phyloP scores from a whole-genome alignment of 106 monocot genomes.

The Acanthochlamys bracteata region DNA sequence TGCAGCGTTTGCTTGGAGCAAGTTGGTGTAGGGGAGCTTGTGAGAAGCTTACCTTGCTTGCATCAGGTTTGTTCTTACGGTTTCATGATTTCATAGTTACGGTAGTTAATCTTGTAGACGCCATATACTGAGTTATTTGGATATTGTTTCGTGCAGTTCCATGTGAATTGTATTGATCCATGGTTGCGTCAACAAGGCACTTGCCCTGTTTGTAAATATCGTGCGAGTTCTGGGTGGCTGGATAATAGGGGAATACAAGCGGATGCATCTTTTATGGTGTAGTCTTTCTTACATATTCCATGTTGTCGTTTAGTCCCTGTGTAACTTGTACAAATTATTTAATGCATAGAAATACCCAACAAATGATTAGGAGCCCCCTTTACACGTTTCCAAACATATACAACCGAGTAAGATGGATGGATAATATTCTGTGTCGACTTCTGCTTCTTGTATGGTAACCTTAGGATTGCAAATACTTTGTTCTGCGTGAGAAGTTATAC shows the following conservation, averaged over 20 bases:
- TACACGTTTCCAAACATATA: too few species aligned
- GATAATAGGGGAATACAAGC: constrained; percentile 15
- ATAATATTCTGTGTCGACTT: too few species aligned
- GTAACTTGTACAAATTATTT: too few species aligned
- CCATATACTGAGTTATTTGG: background rate
- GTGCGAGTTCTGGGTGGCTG: constrained; percentile 45
- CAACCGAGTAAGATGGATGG: too few species aligned
- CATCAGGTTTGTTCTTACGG: constrained; percentile 51
- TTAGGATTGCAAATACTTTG: too few species aligned
- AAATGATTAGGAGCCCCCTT: too few species aligned
- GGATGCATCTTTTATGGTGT: constrained; percentile 69
- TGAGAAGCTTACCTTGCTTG: constrained; percentile 90
- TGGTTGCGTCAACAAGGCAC: constrained; percentile 96
- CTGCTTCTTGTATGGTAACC: too few species aligned
- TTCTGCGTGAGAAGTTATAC: too few species aligned
- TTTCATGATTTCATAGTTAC: background rate
- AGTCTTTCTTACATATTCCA: background rate
- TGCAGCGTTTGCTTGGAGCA: constrained; percentile 98
- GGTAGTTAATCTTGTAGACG: too few species aligned
- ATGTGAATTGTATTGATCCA: constrained; percentile 78
- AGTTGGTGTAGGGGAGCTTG: constrained; percentile 71
- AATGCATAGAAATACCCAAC: too few species aligned
- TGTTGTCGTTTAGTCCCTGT: background rate
- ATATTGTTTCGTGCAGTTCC: constrained; percentile 45
- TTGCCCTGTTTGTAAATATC: constrained; percentile 90